These are phyloP conservation scores for Paecilomyces formosus DNA, from an alignment of 2,329 filamentous ascomycete species.

Conservation along the genomic window DNA sequence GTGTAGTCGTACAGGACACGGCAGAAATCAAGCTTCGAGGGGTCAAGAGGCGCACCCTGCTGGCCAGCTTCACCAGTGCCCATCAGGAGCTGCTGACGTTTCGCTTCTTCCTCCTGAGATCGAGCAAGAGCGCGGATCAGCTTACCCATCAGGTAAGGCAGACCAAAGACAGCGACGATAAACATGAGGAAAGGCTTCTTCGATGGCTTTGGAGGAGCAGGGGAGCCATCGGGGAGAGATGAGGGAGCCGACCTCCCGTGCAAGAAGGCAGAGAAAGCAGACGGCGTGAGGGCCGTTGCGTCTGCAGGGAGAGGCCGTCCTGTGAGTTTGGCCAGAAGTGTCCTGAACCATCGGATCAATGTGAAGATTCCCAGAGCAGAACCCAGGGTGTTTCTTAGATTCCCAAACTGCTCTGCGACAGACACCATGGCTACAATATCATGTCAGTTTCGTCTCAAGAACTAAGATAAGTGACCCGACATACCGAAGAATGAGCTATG, in stretches of 20 bases:
- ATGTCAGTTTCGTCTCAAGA: conserved; percentile 10
- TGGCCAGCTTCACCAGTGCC: conserved; percentile 39
- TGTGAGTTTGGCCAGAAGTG: conserved; percentile 83
- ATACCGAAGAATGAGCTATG: conserved; percentile 97
- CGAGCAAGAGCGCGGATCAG: conserved; percentile 79
- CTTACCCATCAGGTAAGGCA: conserved; percentile 96
- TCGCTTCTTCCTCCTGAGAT: conserved; percentile 71
- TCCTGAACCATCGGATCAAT: conserved; percentile 88
- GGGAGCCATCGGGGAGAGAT: conserved; percentile 57
- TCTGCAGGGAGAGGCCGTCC: conserved; percentile 85
- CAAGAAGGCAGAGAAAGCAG: conserved; percentile 84
- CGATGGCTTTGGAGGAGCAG: conserved; percentile 64
- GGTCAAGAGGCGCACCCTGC: conserved; percentile 57
- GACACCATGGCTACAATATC: conserved; percentile 78
- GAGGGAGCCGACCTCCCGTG: conserved; percentile 49
- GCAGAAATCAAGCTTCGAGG: conserved; percentile 91
- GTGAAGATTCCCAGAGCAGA: conserved; percentile 94
- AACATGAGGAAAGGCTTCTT: conserved; percentile 97
- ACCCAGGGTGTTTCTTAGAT: conserved; percentile 84
- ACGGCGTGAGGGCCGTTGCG: conserved; percentile 76
- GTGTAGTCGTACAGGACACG: conserved; percentile 90
- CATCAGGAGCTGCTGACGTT: conserved; percentile 43
- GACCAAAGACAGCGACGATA: conserved; percentile 83
- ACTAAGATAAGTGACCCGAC: conserved; percentile 22
- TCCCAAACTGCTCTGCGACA: conserved; percentile 94